Base-by-base conservation (phyloP, 1,139 yeast species). In the Zhuliangozyma blackwelliae region DNA sequence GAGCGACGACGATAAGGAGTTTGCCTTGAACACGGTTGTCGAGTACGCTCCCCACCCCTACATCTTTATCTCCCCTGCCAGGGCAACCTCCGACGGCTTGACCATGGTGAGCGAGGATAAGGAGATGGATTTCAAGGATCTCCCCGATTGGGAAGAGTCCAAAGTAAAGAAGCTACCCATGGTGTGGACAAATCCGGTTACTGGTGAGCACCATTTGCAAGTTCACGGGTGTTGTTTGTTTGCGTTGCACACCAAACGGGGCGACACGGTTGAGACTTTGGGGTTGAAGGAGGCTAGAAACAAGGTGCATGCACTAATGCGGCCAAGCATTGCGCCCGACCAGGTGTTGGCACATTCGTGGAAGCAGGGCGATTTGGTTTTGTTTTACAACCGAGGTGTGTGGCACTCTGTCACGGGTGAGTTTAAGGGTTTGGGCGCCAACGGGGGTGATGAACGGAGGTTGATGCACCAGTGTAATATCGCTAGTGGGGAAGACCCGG, bases 401-500 rank as follows among this genome's bases (percentile, higher is more conserved):
- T 82, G 89, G 82, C 96, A 87, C 56, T 79, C 92, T 5, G 95
- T 87, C 28, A 86, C 95, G 21, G 95, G 95, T 36, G 95, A 86
- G 57, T 82, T 87, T 60, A 69, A 69, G 51, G 75, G 73, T 3
- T 60, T 65, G 31, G 61, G 60, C 25, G 41, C 39, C 10, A 57
- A 58, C 36, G 82, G 77, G 21, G 71, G 72, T 20, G 86, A 82
- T 38, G 94, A 86, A 55, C 77, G 77, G 53, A 75, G 96, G 57
- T 69, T 87, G 57, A 86, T 87, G 95, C 96, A 87, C 57, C 96
- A 87, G 62, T 87, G 96, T 63, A 87, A 87, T 62, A 85, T 87
- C 59, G 95, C 96, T 13, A 79, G 88, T 55, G 89, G 88, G 5
- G 47, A 56, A 19, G 94, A 85, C 54, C 95, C 95, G 1, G 40